A percentile compares a stretch with the other conserved stretches of the same genome.
Evolutionary conservation across 305 asterid species (phyloP).

Genomic region (Ilex paraguariensis): DNA sequence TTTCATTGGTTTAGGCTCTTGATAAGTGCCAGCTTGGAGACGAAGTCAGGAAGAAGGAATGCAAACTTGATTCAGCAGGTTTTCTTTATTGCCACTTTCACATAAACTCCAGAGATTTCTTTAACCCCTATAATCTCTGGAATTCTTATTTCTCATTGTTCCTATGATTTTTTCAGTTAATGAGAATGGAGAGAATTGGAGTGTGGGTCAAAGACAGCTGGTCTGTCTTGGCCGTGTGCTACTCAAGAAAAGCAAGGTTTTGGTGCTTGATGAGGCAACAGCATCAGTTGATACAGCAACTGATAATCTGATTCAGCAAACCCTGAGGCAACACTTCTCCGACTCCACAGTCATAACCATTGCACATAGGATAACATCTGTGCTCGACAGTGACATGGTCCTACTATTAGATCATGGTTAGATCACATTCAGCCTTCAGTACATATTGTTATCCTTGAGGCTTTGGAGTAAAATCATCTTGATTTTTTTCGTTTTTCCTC

Average conservation of each 20-base stretch:
- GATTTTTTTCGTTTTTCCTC: neutral
- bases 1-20: constrained; percentile 46
- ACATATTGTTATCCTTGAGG: neutral
- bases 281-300: too few species aligned
- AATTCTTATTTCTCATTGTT: neutral
- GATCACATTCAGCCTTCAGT: neutral
- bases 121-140: neutral
- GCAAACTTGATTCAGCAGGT: constrained; percentile 82
- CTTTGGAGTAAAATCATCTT: neutral
- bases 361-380: constrained; percentile 91
- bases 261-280: too few species aligned
- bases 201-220: constrained; percentile 85
- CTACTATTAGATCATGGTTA: constrained; percentile 58
- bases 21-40: constrained; percentile 93
- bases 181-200: constrained; percentile 96
- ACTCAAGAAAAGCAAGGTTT: too few species aligned
- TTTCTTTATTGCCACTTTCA: neutral
- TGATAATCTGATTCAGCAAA: too few species aligned
- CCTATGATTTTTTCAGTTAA: constrained; percentile 32
- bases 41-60: constrained; percentile 65
- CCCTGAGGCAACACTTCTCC: too few species aligned
- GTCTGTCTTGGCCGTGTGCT: constrained; percentile 94
- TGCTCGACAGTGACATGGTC: constrained; percentile 77
- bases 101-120: neutral
- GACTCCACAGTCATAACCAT: constrained; percentile 73